Base-by-base conservation (phyloP, 1,284 basidiomycete genomes). In the Cryptococcus jaspeensis region DNA sequence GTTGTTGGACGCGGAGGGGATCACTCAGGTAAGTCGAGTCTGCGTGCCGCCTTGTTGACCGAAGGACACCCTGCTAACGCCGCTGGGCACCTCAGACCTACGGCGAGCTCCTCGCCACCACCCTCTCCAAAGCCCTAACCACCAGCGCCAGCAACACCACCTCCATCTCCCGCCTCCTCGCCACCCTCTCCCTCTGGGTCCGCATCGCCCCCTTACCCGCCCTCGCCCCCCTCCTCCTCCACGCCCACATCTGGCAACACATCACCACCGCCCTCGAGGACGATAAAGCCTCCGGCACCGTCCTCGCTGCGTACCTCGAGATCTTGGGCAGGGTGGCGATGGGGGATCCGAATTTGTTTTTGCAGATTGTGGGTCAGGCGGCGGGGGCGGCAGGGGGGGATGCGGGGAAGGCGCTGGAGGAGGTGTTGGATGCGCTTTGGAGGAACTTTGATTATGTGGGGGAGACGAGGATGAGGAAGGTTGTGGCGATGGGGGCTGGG, bases 21-120 rank as follows among this genome's bases (percentile, higher is more conserved):
- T 94, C 50, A 73, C 90, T 38, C 84, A 88, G 81, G 90, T 90
- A 58, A 57, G 68, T 55, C 2, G 37, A 38, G n/a, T n/a, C n/a
- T n/a, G n/a, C n/a, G n/a, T n/a, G n/a, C n/a, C n/a, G n/a, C n/a
- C n/a, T n/a, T n/a, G n/a, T 51, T 22, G 8, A 11, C 18, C 25
- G 6, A 35, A 37, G 32, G 11, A n/a, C n/a, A n/a, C 12, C 11
- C 12, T 15, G 50, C 23, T 57, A 15, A 51, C 41, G n/a, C 20
- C 3, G 16, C 28, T 50, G 54, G 40, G 62, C 46, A 38, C 16
- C 18, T n/a, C 54, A 70, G 66, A 57, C 53, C 20, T 66, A 65
- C 50, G 74, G 74, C 13, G 28, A 55, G 5, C 50, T 50, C 6
- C 59, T 76, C 41, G 69, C 70, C 56, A 52, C 62, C 23, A 58